A percentile compares a stretch with the other conserved stretches of the same genome.
phyloP scores from a whole-genome alignment of 2,329 filamentous ascomycete genomes.

The Phialophora expanda region DNA sequence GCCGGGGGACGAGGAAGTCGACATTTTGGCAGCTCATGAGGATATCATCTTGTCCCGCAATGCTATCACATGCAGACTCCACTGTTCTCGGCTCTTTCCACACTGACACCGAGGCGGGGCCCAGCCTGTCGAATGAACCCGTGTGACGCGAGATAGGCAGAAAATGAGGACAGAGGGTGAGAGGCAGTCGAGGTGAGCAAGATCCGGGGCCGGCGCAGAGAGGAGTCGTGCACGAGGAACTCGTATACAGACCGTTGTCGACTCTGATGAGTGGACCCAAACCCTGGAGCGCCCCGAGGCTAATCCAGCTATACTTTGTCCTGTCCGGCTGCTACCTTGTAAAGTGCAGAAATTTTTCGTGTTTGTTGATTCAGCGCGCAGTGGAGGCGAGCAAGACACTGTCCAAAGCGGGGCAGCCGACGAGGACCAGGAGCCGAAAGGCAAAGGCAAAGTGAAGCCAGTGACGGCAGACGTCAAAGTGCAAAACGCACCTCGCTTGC shows the following conservation, averaged over 20 bases:
- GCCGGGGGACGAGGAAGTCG: slow-evolving; percentile 23
- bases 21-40: slow-evolving; percentile 31
- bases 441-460: slow-evolving; percentile 1
- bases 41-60: slow-evolving; percentile 30
- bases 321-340: not conserved
- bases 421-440: not conserved
- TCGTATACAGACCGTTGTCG: not conserved
- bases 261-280: not conserved
- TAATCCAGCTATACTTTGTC: slow-evolving; percentile 4
- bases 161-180: slow-evolving; percentile 26
- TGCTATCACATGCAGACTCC: slow-evolving; percentile 22
- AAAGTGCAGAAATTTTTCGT: slow-evolving; percentile 7
- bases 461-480: slow-evolving; percentile 4
- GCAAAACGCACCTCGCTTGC: not conserved
- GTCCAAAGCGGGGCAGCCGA: not conserved
- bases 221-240: not conserved
- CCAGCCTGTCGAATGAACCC: slow-evolving; percentile 10
- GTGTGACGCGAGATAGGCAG: slow-evolving; percentile 24
- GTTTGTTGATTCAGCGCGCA: slow-evolving; percentile 1
- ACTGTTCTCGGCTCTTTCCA: slow-evolving; percentile 15
- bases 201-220: slow-evolving; percentile 6
- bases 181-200: slow-evolving; percentile 14
- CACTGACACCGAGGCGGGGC: slow-evolving; percentile 7
- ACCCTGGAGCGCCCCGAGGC: not conserved
- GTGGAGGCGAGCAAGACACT: slow-evolving; percentile 10